These are phyloP conservation scores for Aspergillus sojae DNA, from an alignment of 2,329 filamentous ascomycete genomes.

Conservation along the genomic window DNA sequence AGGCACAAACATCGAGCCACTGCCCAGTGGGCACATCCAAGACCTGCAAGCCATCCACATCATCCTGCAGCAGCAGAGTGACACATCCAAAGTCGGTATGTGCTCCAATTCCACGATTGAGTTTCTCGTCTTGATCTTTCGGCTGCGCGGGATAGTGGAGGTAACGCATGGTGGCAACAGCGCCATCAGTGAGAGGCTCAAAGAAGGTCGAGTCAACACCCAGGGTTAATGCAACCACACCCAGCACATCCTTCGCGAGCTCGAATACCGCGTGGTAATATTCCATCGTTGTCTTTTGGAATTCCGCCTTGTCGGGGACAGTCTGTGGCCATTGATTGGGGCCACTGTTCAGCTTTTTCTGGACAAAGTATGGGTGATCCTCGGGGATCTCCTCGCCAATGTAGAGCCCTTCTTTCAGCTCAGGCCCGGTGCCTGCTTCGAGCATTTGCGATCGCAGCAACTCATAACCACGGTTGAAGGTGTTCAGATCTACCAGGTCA, in stretches of 20 bases:
- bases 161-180: constrained; percentile 46
- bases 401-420: constrained; percentile 49
- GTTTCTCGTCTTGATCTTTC: constrained; percentile 37
- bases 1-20: not conserved
- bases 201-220: not conserved
- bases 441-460: constrained; percentile 46
- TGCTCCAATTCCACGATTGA: constrained; percentile 42
- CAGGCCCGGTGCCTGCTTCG: constrained; percentile 45
- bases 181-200: constrained; percentile 36
- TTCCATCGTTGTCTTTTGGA: not conserved
- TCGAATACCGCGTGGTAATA: not conserved
- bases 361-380: constrained; percentile 40
- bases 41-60: not conserved
- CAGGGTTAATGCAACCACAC: not conserved
- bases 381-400: constrained; percentile 39
- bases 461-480: constrained; percentile 49
- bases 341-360: constrained; percentile 42
- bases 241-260: not conserved
- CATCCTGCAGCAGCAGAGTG: not conserved
- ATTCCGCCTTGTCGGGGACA: not conserved
- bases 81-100: not conserved
- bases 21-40: not conserved
- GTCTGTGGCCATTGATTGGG: constrained; percentile 44
- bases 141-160: constrained; percentile 49
- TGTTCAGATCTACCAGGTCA: constrained; percentile 35